phyloP scores from a whole-genome alignment of 257 asterid genomes.

The Jasminum sambac region DNA sequence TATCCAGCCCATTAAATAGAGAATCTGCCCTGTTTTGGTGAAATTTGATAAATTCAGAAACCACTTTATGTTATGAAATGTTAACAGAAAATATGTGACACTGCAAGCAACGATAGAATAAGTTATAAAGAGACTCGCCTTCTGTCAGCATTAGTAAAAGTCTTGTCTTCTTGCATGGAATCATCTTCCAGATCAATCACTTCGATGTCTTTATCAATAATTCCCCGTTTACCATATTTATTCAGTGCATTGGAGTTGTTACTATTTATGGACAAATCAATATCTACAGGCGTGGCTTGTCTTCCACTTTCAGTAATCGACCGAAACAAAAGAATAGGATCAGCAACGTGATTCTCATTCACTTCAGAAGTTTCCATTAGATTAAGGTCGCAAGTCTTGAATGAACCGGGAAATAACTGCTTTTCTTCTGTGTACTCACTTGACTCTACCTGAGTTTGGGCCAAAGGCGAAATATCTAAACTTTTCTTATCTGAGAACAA shows the following conservation, averaged over 20 bases:
- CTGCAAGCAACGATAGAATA: constrained; percentile 4
- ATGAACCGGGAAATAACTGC: constrained; percentile 67
- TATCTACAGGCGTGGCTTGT: constrained; percentile 47
- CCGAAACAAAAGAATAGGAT: constrained; percentile 44
- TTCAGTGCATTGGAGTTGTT: constrained; percentile 36
- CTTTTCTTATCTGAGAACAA: constrained; percentile 48
- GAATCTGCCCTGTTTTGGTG: constrained; percentile 60
- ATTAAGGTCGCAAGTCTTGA: constrained; percentile 86
- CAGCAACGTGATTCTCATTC: constrained; percentile 48
- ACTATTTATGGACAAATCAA: constrained; percentile 64
- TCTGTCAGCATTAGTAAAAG: constrained; percentile 48
- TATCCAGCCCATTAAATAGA: constrained; percentile 62
- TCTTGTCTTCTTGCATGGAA: constrained; percentile 57
- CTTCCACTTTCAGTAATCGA: constrained; percentile 40
- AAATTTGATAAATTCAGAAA: constrained; percentile 19
- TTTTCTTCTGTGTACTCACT: constrained; percentile 57
- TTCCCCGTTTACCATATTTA: constrained; percentile 44
- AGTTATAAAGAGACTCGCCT: constrained; percentile 45
- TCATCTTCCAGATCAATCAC: constrained; percentile 93
- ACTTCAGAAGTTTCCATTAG: constrained; percentile 67
- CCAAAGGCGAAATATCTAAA: constrained; percentile 49
- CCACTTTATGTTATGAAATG: constrained; percentile 16
- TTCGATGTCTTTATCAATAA: constrained; percentile 60
- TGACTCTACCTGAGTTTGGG: constrained; percentile 39
- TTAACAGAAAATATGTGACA: constrained; percentile 7